These are phyloP conservation scores for Talaromyces sp. DNA, from an alignment of 2,329 filamentous ascomycete genomes.

Conservation along the genomic window DNA sequence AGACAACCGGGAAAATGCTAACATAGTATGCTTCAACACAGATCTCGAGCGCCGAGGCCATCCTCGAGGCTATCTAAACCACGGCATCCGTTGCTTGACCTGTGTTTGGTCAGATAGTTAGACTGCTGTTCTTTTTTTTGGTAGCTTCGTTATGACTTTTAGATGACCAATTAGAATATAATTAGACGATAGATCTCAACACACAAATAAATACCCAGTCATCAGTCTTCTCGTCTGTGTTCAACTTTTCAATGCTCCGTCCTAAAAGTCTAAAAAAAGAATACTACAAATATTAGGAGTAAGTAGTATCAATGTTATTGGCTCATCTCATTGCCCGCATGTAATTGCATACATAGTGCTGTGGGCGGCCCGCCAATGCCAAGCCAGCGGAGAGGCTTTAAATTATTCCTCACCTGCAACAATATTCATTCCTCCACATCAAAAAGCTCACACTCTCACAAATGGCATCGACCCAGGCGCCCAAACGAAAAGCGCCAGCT, in stretches of 20 bases:
- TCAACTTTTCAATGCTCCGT: neutral
- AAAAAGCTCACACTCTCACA: neutral
- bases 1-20: neutral
- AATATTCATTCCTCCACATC: neutral
- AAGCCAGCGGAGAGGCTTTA: neutral
- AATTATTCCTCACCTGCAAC: neutral
- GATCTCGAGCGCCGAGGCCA: slow-evolving; percentile 36
- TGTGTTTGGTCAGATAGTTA: neutral
- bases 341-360: neutral
- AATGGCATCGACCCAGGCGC: slow-evolving; percentile 28
- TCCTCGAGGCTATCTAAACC: slow-evolving; percentile 35
- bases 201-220: neutral
- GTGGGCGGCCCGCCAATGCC: neutral
- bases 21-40: slow-evolving; percentile 10
- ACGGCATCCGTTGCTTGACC: neutral
- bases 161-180: neutral
- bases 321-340: neutral
- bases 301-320: neutral
- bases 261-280: neutral
- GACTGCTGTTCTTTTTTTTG: neutral
- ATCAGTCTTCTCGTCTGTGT: neutral
- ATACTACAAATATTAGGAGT: neutral
- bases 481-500: slow-evolving; percentile 29
- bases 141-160: neutral
- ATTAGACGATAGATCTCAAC: neutral